A percentile compares a stretch with the other conserved stretches of the same genome.
Conservation (phyloP, 2,329 filamentous ascomycete species). For the Dactylellina haptotyla region DNA sequence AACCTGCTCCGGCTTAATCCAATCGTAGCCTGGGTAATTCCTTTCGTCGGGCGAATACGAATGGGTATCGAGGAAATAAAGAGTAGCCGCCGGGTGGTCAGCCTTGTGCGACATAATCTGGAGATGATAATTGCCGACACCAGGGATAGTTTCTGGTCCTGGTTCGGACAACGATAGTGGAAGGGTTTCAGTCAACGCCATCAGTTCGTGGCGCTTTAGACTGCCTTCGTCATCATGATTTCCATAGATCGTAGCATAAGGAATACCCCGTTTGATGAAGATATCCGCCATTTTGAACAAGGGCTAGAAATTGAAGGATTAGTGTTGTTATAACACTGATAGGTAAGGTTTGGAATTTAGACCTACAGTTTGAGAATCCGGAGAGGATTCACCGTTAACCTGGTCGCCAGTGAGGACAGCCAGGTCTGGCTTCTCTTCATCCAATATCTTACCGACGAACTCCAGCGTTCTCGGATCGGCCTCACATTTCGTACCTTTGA, state of each 20-base stretch:
- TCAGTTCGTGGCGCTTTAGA: conserved; percentile 78
- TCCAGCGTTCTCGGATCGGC: conserved; percentile 91
- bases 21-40: conserved; percentile 92
- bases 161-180: conserved; percentile 89
- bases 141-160: conserved; percentile 79
- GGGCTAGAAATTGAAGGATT: conserved; percentile 68
- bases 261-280: conserved; percentile 85
- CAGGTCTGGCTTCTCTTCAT: conserved; percentile 92
- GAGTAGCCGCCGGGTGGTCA: conserved; percentile 86
- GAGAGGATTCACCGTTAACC: conserved; percentile 91
- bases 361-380: conserved; percentile 83
- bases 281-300: conserved; percentile 92
- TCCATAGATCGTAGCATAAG: conserved; percentile 92
- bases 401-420: conserved; percentile 94
- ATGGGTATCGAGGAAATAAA: conserved; percentile 96
- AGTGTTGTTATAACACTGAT: not conserved
- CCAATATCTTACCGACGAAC: conserved; percentile 82
- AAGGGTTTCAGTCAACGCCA: conserved; percentile 84
- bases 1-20: conserved; percentile 93
- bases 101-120: conserved; percentile 84
- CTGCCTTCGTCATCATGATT: conserved; percentile 96
- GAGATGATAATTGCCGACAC: conserved; percentile 93
- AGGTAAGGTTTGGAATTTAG: conserved; percentile 1
- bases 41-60: conserved; percentile 89
- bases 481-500: conserved; percentile 73